phyloP scores from a whole-genome alignment of 208 protist genomes.

The Leishmania amazonensis region DNA sequence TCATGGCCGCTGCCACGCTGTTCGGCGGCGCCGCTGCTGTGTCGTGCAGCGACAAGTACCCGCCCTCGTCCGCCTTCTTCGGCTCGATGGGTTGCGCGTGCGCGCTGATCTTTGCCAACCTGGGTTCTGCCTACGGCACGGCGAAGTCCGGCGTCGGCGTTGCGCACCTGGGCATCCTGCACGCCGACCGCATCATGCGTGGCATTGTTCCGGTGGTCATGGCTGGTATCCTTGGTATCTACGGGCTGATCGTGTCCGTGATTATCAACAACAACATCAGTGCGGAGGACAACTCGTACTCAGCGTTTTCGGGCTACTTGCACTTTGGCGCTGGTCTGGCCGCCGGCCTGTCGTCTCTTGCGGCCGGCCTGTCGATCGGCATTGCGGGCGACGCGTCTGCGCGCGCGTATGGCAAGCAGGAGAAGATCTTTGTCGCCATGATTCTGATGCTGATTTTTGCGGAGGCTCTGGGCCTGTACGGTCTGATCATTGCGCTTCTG shows the following conservation, averaged over 20 bases:
- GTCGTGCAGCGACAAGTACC: constrained; percentile 74
- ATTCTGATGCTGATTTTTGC: constrained; percentile 95
- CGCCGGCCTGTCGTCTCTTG: constrained; percentile 95
- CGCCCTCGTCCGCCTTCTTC: constrained; percentile 95
- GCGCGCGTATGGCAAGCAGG: constrained; percentile 93
- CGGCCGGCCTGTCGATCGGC: constrained; percentile 98
- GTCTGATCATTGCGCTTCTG: constrained; percentile 98
- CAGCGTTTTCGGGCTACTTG: constrained; percentile 76
- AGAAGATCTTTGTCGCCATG: constrained; percentile 99
- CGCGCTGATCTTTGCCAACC: constrained; percentile 92
- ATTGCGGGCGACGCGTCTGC: constrained; percentile 98
- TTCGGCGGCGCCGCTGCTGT: constrained; percentile 42
- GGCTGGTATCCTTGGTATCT: constrained; percentile 99
- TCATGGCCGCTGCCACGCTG: constrained; percentile 25
- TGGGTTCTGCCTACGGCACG: constrained; percentile 99
- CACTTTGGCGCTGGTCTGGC: constrained; percentile 92
- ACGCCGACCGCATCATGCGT: constrained; percentile 95
- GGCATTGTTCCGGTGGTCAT: constrained; percentile 93
- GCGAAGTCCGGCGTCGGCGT: constrained; percentile 98
- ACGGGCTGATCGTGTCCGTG: constrained; percentile 99
- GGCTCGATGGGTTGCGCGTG: constrained; percentile 95
- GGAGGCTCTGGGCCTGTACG: constrained; percentile 98
- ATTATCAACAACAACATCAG: constrained; percentile 95
- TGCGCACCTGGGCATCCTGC: constrained; percentile 96
- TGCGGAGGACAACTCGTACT: constrained; percentile 64